phyloP scores from a whole-genome alignment of 2,329 filamentous ascomycete species.

The Fusarium sambucinum region DNA sequence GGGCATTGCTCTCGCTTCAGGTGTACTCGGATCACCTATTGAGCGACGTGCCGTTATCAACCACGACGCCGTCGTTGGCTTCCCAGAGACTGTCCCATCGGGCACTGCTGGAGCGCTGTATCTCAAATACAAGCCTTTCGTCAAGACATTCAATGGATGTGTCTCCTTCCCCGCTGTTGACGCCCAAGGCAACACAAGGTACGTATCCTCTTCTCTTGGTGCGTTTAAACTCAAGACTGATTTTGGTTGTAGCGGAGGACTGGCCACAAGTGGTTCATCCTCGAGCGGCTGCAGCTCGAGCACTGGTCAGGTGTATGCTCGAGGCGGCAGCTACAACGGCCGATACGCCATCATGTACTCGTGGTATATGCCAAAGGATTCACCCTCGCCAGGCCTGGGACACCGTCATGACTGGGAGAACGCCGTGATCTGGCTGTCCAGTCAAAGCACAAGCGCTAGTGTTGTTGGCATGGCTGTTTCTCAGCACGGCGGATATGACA shows the following conservation, averaged over 20 bases:
- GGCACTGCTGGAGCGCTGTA: slow-evolving; percentile 48
- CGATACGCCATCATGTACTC: slow-evolving; percentile 58
- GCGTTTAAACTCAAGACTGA: slow-evolving; percentile 1
- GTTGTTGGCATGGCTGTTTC: slow-evolving; percentile 55
- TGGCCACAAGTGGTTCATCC: slow-evolving; percentile 49
- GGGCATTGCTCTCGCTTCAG: slow-evolving; percentile 35
- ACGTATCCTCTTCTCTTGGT: not conserved
- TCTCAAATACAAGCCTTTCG: slow-evolving; percentile 53
- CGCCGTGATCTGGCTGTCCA: slow-evolving; percentile 47
- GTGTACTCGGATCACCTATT: slow-evolving; percentile 44
- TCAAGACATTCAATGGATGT: slow-evolving; percentile 68
- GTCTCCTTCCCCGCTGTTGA: slow-evolving; percentile 74
- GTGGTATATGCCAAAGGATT: slow-evolving; percentile 63
- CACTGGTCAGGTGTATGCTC: slow-evolving; percentile 57
- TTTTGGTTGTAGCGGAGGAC: slow-evolving; percentile 49
- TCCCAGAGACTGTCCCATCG: slow-evolving; percentile 49
- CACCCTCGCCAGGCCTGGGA: slow-evolving; percentile 45
- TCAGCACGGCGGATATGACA: slow-evolving; percentile 54
- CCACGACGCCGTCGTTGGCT: slow-evolving; percentile 52
- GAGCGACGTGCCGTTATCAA: slow-evolving; percentile 48
- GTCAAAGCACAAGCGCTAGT: slow-evolving; percentile 41
- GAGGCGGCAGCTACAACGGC: slow-evolving; percentile 50
- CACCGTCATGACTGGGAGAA: slow-evolving; percentile 50
- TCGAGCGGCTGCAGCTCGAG: slow-evolving; percentile 52
- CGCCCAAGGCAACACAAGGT: slow-evolving; percentile 64